phyloP scores from a whole-genome alignment of 129 eudicot species.

The Logfia minima region DNA sequence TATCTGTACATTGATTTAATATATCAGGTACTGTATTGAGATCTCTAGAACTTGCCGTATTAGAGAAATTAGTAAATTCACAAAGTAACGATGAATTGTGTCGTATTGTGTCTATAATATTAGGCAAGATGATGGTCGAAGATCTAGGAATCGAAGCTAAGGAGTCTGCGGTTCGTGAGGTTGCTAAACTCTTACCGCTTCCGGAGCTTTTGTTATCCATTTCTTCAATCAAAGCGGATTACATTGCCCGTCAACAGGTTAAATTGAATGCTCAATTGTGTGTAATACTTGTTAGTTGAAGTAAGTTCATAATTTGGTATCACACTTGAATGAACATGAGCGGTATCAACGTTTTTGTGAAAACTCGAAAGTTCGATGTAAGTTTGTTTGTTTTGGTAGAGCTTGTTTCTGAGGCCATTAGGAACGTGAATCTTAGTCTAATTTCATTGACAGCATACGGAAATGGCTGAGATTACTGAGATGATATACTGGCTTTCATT shows the following conservation, averaged over 20 bases:
- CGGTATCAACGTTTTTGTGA: not conserved
- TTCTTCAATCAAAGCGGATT: conserved; percentile 86
- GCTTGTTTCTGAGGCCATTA: not conserved
- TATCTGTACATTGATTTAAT: not conserved
- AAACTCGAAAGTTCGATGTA: not conserved
- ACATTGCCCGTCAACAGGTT: conserved; percentile 97
- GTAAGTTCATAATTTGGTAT: not conserved
- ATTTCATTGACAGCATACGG: not conserved
- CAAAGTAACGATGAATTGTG: not conserved
- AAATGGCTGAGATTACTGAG: not conserved
- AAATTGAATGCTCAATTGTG: not conserved
- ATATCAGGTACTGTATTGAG: not conserved
- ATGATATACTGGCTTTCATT: not conserved
- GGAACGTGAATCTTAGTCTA: conserved; percentile 6
- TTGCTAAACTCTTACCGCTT: conserved; percentile 87
- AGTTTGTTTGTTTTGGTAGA: not conserved
- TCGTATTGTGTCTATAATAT: not conserved
- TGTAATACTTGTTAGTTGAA: not conserved
- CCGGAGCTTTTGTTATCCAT: conserved; percentile 91
- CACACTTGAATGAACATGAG: not conserved
- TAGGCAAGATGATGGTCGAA: conserved; percentile 80
- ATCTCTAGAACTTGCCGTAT: not conserved
- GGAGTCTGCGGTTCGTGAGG: conserved; percentile 97
- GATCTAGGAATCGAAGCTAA: conserved; percentile 95
- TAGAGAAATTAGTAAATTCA: not conserved